Percentiles rank a stretch among this genome's conserved stretches.
Evolutionary conservation across 306 rosid species (phyloP).

Genomic region (Inga leiocalycina): DNA sequence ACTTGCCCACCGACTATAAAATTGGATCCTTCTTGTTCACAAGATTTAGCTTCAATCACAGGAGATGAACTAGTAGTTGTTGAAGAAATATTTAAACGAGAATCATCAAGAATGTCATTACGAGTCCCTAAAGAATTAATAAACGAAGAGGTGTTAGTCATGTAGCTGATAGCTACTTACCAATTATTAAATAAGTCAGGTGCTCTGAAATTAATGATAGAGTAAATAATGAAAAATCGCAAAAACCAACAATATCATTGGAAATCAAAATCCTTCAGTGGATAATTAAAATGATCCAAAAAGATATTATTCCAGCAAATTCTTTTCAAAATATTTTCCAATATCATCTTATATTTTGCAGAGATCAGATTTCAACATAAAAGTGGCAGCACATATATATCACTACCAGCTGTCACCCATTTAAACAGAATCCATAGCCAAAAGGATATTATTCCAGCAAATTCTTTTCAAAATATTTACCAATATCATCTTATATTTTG

Average conservation of each 20-base stretch:
- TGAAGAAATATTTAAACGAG: constrained; percentile 57
- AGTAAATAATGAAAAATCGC: constrained; percentile 2
- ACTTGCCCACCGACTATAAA: constrained; percentile 51
- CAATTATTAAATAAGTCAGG: not conserved
- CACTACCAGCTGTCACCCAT: constrained; percentile 28
- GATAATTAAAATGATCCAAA: not conserved
- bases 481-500: not conserved
- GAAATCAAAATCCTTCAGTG: not conserved
- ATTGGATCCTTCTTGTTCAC: constrained; percentile 62
- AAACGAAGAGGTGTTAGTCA: constrained; percentile 20
- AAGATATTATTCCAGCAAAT: not conserved
- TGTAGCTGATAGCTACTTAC: not conserved
- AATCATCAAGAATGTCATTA: constrained; percentile 74
- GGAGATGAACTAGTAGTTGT: constrained; percentile 59
- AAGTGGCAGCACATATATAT: not conserved
- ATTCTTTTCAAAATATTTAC: not conserved
- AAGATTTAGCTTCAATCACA: constrained; percentile 55
- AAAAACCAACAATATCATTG: constrained; percentile 12
- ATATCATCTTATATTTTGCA: not conserved
- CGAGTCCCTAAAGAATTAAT: constrained; percentile 57
- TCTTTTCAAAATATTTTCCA: not conserved
- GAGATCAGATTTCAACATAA: constrained; percentile 27
- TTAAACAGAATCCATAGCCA: not conserved
- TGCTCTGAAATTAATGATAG: not conserved
- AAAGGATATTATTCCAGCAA: not conserved